A percentile compares a stretch with the other conserved stretches of the same genome.
phyloP scores from a whole-genome alignment of 2,329 filamentous ascomycete genomes.

The Fusarium circinatum region DNA sequence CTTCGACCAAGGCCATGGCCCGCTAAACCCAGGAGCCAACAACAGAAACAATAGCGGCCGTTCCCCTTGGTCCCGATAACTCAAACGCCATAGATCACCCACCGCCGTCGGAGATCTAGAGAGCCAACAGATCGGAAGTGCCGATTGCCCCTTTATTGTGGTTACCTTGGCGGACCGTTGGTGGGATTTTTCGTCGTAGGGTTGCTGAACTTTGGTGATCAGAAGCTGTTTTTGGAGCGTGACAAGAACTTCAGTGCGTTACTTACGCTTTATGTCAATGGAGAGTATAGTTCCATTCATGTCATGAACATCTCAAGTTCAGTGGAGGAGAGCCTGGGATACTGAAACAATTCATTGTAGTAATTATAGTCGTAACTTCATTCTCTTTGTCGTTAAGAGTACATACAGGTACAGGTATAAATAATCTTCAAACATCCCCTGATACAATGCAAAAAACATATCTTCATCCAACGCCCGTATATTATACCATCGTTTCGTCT shows the following conservation, averaged over 20 bases:
- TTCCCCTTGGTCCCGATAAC: neutral
- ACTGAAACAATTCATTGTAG: neutral
- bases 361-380: slow-evolving; percentile 32
- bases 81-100: neutral
- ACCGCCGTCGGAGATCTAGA: neutral
- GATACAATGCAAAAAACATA: slow-evolving; percentile 10
- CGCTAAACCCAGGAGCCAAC: neutral
- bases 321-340: neutral
- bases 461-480: neutral
- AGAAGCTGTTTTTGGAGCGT: neutral
- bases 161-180: neutral
- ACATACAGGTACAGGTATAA: slow-evolving; percentile 34
- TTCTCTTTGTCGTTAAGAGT: slow-evolving; percentile 31
- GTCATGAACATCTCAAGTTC: neutral
- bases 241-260: accelerated
- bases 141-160: neutral
- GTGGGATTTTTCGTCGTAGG: neutral
- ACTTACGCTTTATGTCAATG: neutral
- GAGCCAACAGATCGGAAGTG: neutral
- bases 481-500: neutral
- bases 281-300: neutral
- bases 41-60: neutral
- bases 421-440: slow-evolving; percentile 8
- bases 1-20: neutral
- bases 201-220: neutral